phyloP scores from a whole-genome alignment of 2,329 filamentous ascomycete species.

The Paraphoma sp. region DNA sequence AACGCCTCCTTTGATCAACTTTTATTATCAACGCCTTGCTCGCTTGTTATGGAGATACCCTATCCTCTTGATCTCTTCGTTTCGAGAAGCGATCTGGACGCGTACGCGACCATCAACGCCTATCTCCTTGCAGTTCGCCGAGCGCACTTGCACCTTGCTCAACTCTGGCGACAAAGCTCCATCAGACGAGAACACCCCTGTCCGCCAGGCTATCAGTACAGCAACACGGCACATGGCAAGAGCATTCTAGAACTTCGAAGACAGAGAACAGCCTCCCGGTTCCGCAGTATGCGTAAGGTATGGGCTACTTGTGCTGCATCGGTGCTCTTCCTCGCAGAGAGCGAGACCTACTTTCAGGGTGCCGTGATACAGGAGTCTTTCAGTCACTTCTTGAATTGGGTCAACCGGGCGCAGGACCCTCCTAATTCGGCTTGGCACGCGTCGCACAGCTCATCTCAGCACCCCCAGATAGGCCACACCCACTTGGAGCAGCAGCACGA shows the following conservation, averaged over 20 bases:
- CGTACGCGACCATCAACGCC: conserved; percentile 84
- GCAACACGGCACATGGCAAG: conserved; percentile 66
- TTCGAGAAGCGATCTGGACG: conserved; percentile 73
- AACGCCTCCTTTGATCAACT: conserved; percentile 75
- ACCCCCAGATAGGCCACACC: neutral
- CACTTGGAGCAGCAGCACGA: conserved; percentile 64
- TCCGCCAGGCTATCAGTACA: conserved; percentile 69
- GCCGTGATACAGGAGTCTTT: conserved; percentile 85
- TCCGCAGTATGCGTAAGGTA: conserved; percentile 74
- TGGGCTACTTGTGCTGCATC: conserved; percentile 91
- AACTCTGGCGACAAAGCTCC: conserved; percentile 84
- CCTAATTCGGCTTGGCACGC: neutral
- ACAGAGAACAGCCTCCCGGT: conserved; percentile 67
- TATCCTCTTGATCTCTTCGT: conserved; percentile 90
- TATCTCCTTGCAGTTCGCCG: conserved; percentile 87
- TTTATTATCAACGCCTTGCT: conserved; percentile 77
- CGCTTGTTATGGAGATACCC: conserved; percentile 73
- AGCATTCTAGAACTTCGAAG: conserved; percentile 68
- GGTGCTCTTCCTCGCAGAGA: conserved; percentile 87
- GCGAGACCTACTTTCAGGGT: conserved; percentile 86
- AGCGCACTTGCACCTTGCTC: conserved; percentile 82
- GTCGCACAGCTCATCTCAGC: neutral
- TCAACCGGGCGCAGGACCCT: conserved; percentile 52
- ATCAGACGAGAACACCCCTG: conserved; percentile 79
- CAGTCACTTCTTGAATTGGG: conserved; percentile 79